Evolutionary conservation across 2,329 filamentous ascomycete species (phyloP).

Genomic region (Elsinoe batatas): DNA sequence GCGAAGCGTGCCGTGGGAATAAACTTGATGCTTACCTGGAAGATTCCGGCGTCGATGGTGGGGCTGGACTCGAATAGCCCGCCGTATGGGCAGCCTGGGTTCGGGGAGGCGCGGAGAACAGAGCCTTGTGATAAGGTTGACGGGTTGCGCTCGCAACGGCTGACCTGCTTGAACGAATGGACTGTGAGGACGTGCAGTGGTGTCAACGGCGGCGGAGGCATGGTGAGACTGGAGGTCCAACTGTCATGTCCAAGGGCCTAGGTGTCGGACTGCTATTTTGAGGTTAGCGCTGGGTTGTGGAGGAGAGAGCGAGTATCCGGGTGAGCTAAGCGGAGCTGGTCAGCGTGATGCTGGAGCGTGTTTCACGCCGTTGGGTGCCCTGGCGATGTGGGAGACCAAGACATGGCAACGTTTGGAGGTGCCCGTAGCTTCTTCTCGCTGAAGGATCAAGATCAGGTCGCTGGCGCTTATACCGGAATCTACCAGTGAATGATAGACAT

Average conservation of each 20-base stretch:
- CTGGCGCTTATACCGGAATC: neutral
- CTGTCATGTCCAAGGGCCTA: neutral
- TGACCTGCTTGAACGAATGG: slow-evolving; percentile 4
- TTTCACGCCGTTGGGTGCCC: slow-evolving; percentile 13
- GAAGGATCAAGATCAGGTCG: neutral
- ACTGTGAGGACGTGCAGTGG: neutral
- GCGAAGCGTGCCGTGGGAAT: neutral
- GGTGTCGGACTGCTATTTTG: neutral
- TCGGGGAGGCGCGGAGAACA: neutral
- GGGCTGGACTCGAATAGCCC: neutral
- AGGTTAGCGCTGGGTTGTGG: neutral
- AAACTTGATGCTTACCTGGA: neutral
- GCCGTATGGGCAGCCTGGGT: neutral
- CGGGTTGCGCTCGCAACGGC: slow-evolving; percentile 7
- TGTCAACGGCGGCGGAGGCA: neutral
- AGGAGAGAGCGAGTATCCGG: neutral
- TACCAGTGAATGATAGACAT: neutral
- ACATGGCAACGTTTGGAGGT: slow-evolving; percentile 7
- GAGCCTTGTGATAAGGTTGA: slow-evolving; percentile 2
- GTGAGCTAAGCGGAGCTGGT: neutral
- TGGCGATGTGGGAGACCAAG: slow-evolving; percentile 10
- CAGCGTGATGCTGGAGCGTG: neutral
- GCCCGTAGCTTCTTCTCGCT: neutral
- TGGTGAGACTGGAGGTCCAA: neutral
- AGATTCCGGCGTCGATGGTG: neutral